A percentile compares a stretch with the other conserved stretches of the same genome.
phyloP scores from a whole-genome alignment of 805 yeast genomes.

The Ogataea angusta region DNA sequence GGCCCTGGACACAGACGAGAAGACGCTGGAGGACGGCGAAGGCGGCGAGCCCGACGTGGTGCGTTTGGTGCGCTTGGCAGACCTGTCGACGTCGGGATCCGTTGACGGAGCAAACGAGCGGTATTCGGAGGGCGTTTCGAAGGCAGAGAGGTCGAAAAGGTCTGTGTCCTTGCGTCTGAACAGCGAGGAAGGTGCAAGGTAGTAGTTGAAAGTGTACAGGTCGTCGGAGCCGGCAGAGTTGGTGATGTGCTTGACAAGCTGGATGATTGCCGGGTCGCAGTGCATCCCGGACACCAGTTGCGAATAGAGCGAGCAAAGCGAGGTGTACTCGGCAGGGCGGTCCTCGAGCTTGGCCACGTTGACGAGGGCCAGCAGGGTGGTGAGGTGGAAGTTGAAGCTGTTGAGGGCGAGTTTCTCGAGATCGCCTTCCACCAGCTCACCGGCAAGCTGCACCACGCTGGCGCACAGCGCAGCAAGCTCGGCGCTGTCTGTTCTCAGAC shows the following conservation, averaged over 20 bases:
- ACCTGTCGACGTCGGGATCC: constrained; percentile 14
- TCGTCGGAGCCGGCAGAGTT: constrained; percentile 22
- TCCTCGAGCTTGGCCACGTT: constrained; percentile 11
- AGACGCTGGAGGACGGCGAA: constrained; percentile 27
- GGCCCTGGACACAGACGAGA: constrained; percentile 28
- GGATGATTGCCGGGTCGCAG: constrained; percentile 23
- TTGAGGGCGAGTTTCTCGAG: constrained; percentile 28
- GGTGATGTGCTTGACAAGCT: constrained; percentile 20
- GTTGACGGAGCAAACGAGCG: constrained; percentile 12
- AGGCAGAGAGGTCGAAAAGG: constrained; percentile 30
- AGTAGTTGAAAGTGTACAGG: constrained; percentile 24
- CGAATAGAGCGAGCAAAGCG: constrained; percentile 19
- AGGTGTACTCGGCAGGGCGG: neutral
- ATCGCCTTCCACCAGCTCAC: constrained; percentile 21
- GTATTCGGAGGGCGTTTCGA: constrained; percentile 22
- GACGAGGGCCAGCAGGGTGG: constrained; percentile 26
- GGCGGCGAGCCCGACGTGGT: constrained; percentile 28
- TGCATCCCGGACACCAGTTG: constrained; percentile 20
- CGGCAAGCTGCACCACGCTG: constrained; percentile 14
- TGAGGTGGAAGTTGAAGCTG: constrained; percentile 32
- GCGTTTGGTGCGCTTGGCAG: constrained; percentile 18
- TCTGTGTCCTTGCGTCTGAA: constrained; percentile 21
- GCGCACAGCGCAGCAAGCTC: constrained; percentile 18
- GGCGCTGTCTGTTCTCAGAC: constrained; percentile 10
- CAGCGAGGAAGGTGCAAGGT: constrained; percentile 18